Percentiles rank a stretch among this genome's conserved stretches.
Conservation (phyloP, 2,329 filamentous ascomycete species). For the Penicillium rolfsii region DNA sequence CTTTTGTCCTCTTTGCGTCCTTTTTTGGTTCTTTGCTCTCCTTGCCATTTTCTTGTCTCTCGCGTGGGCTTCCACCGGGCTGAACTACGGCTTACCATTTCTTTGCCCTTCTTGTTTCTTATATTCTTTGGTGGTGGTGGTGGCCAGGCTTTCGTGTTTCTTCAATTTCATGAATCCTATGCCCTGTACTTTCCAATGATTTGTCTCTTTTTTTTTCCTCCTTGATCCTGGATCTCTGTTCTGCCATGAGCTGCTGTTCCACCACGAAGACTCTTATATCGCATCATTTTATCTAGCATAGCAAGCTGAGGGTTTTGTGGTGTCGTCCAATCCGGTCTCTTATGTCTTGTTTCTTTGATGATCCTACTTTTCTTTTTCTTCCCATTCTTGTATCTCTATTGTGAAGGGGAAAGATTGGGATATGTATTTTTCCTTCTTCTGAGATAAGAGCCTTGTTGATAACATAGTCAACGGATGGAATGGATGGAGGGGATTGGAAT, state of each 20-base stretch:
- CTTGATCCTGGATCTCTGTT: constrained; percentile 12
- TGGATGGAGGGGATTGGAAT: background rate
- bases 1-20: constrained; percentile 15
- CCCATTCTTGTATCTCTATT: background rate
- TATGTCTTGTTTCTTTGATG: constrained; percentile 19
- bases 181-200: constrained; percentile 24
- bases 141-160: constrained; percentile 12
- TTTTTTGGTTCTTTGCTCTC: constrained; percentile 7
- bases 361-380: constrained; percentile 1
- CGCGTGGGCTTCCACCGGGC: background rate
- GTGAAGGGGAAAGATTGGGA: background rate
- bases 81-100: background rate
- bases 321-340: constrained; percentile 25
- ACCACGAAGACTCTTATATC: constrained; percentile 23
- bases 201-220: constrained; percentile 18
- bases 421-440: background rate
- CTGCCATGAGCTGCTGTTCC: constrained; percentile 12
- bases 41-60: background rate
- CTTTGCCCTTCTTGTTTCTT: constrained; percentile 1
- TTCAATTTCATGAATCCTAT: constrained; percentile 27
- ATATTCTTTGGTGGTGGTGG: constrained; percentile 16
- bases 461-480: background rate
- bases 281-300: constrained; percentile 41
- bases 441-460: constrained; percentile 1
- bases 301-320: constrained; percentile 39